Conservation (phyloP, 2,329 filamentous ascomycete genomes). For the Apiospora saccharicola region DNA sequence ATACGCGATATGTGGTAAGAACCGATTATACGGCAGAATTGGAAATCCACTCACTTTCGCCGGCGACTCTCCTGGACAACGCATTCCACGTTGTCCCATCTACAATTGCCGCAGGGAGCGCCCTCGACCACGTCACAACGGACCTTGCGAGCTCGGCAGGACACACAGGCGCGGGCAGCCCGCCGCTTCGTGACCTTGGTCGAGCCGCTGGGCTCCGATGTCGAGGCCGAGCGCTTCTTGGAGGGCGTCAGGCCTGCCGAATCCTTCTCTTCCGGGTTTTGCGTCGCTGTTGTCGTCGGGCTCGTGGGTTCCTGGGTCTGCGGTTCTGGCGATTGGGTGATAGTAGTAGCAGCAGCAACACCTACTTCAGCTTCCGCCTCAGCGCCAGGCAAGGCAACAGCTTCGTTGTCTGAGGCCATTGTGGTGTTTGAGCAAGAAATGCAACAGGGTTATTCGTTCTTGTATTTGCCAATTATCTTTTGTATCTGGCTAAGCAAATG, state of each 20-base stretch:
- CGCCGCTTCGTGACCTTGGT: slow-evolving; percentile 74
- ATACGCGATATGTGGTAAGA: background rate
- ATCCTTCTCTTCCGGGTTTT: slow-evolving; percentile 13
- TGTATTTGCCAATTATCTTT: slow-evolving; percentile 24
- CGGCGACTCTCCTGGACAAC: slow-evolving; percentile 82
- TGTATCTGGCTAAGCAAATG: slow-evolving; percentile 25
- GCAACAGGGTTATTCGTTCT: slow-evolving; percentile 35
- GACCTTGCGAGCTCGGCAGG: slow-evolving; percentile 88
- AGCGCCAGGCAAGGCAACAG: background rate
- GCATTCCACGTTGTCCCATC: slow-evolving; percentile 81
- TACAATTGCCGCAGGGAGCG: slow-evolving; percentile 86
- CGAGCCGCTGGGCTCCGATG: slow-evolving; percentile 43
- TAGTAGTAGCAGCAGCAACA: background rate
- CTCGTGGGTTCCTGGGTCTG: slow-evolving; percentile 12
- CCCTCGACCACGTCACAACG: slow-evolving; percentile 93
- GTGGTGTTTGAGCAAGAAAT: slow-evolving; percentile 26
- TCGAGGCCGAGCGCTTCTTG: slow-evolving; percentile 43
- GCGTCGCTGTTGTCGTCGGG: slow-evolving; percentile 12
- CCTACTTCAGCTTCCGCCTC: background rate
- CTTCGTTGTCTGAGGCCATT: slow-evolving; percentile 18
- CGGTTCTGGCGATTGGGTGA: slow-evolving; percentile 1
- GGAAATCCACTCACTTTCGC: slow-evolving; percentile 73
- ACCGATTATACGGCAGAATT: slow-evolving; percentile 1
- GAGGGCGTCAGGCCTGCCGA: slow-evolving; percentile 11
- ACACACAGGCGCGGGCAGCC: slow-evolving; percentile 90